Base-by-base conservation (phyloP, 1,284 basidiomycete genomes). In the Rhodotorula sp. region DNA sequence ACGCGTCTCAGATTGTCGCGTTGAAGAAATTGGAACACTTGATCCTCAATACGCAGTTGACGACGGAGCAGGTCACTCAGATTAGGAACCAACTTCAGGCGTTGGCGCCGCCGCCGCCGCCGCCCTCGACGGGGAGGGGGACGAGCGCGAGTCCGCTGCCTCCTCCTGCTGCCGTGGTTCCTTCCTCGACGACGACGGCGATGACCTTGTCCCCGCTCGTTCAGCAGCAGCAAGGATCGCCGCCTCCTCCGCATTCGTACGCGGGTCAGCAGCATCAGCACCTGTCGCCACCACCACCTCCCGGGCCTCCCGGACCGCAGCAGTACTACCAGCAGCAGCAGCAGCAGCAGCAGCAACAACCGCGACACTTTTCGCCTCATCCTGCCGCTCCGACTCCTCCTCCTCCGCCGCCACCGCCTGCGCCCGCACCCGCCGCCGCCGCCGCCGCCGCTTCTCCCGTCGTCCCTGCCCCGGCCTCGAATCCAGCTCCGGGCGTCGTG, bases 1-100 rank as follows among this genome's bases (percentile, higher is more conserved):
- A 83, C 8, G 81, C 87, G 1, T 86, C 75, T 6, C 90, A 93
- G 76, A 85, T 92, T 23, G 83, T 84, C 65, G 86, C 92, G 52
- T 81, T 93, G 39, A 86, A 88, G 69, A 90, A 93, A 91, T 83
- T 95, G 69, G 89, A 90, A 64, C 86, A 85, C 65, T 84, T 93
- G 48, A 90, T 93, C 1, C 88, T 91, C 78, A 86, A 78, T 26
- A 80, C 87, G 3, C 89, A 90, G 21, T 88, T 94, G 23, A 91
- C 91, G 3, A 88, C 90, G 77, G 87, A 87, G 39, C 91, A 95
- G 79, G 84, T 95, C 43, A 85, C 85, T 56, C 90, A 92, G 79
- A 94, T 96, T 67, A 85, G 93, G 0, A 81, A 83, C 48, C 91
- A 93, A 79, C 81, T 96, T 10, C 88, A 90, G 51, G 85, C 85